phyloP scores from a whole-genome alignment of 2,329 filamentous ascomycete genomes.

The Colletotrichum aenigma region DNA sequence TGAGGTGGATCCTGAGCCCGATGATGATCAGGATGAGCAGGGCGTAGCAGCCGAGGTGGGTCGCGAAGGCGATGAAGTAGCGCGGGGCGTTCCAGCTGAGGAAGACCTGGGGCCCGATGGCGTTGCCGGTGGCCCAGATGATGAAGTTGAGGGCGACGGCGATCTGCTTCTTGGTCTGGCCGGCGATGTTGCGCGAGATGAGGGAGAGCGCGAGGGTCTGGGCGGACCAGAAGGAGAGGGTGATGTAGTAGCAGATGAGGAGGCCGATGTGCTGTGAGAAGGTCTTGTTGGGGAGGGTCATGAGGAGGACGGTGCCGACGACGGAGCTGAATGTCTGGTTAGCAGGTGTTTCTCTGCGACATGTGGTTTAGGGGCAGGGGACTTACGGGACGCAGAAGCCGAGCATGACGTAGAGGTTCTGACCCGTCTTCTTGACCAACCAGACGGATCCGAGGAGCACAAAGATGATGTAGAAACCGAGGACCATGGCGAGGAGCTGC shows the following conservation, averaged over 20 bases:
- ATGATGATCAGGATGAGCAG: conserved; percentile 62
- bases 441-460: conserved; percentile 70
- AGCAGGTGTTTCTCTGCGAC: background rate
- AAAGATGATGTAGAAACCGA: conserved; percentile 75
- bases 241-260: conserved; percentile 77
- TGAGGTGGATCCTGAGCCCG: conserved; percentile 62
- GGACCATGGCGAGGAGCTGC: conserved; percentile 76
- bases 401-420: conserved; percentile 72
- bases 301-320: conserved; percentile 73
- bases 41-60: conserved; percentile 72
- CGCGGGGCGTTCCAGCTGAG: conserved; percentile 62
- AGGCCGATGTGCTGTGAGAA: conserved; percentile 67
- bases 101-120: conserved; percentile 71
- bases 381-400: conserved; percentile 69
- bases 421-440: conserved; percentile 70
- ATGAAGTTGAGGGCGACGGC: conserved; percentile 74
- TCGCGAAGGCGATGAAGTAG: conserved; percentile 73
- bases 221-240: conserved; percentile 78
- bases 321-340: conserved; percentile 57
- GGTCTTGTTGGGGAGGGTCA: conserved; percentile 66
- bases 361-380: background rate
- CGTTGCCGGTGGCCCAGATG: conserved; percentile 71
- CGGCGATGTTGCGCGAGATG: conserved; percentile 72
- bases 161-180: conserved; percentile 75
- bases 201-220: conserved; percentile 71